phyloP scores from a whole-genome alignment of 805 yeast genomes.

The Candida fluviatilis region DNA sequence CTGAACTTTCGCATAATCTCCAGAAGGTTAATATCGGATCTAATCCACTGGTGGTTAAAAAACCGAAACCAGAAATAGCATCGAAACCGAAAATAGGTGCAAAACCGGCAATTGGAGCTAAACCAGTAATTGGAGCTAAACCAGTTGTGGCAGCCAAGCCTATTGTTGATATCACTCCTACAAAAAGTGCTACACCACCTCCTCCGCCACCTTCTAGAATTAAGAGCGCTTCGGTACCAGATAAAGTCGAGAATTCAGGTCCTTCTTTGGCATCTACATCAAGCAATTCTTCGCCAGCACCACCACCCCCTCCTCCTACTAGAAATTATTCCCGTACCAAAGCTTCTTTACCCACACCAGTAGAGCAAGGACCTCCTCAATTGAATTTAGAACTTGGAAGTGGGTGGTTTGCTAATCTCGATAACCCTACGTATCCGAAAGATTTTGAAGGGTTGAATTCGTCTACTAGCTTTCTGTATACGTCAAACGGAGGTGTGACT shows the following conservation, averaged over 20 bases:
- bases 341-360: constrained; percentile 10
- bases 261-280: constrained; percentile 10
- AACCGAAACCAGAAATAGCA: constrained; percentile 15
- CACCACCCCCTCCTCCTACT: constrained; percentile 3
- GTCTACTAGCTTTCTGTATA: constrained; percentile 15
- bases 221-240: neutral
- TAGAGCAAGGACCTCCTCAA: constrained; percentile 23
- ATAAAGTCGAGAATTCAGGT: no score
- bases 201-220: constrained; percentile 3
- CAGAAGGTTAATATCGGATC: no score
- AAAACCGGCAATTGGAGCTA: constrained; percentile 4
- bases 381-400: constrained; percentile 40
- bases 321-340: constrained; percentile 17
- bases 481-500: constrained; percentile 8
- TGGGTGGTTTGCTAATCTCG: constrained; percentile 43
- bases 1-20: no score
- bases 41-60: constrained; percentile 6
- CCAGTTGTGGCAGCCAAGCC: constrained; percentile 7
- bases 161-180: neutral
- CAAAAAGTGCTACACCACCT: neutral
- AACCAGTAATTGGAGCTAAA: constrained; percentile 3
- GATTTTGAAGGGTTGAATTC: constrained; percentile 34
- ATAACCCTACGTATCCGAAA: constrained; percentile 30
- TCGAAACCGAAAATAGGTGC: constrained; percentile 2
- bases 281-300: constrained; percentile 6